These are phyloP conservation scores for Mycosphaerella arachidis DNA, from an alignment of 2,329 filamentous ascomycete genomes.

Conservation along the genomic window DNA sequence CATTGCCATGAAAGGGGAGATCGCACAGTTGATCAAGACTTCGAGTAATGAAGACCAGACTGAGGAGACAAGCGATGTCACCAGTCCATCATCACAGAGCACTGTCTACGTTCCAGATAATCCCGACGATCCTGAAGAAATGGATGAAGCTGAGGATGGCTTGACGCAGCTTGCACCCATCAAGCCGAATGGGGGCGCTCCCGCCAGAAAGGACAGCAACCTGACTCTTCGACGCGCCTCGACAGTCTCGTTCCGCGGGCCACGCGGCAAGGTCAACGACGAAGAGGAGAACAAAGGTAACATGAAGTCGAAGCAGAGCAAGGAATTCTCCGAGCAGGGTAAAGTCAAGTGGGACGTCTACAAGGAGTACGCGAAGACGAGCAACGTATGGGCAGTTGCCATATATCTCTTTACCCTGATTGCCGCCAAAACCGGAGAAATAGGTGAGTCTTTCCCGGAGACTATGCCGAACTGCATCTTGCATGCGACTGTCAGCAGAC, in stretches of 20 bases:
- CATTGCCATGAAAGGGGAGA: conserved; percentile 87
- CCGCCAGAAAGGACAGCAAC: conserved; percentile 59
- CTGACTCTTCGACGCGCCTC: conserved; percentile 84
- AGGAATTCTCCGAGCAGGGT: conserved; percentile 87
- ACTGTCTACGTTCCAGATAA: conserved; percentile 48
- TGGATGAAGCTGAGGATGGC: conserved; percentile 62
- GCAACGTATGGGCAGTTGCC: conserved; percentile 76
- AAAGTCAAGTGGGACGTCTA: conserved; percentile 99
- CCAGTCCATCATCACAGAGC: conserved; percentile 20
- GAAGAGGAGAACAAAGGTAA: conserved; percentile 60
- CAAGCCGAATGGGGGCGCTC: conserved; percentile 39
- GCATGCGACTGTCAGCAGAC: conserved; percentile 1
- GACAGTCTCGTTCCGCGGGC: conserved; percentile 81
- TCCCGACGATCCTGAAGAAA: conserved; percentile 48
- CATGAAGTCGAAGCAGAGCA: conserved; percentile 74
- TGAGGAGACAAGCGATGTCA: conserved; percentile 18
- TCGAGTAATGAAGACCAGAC: conserved; percentile 49
- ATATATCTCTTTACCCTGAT: conserved; percentile 76
- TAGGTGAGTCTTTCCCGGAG: conserved; percentile 53
- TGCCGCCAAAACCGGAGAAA: conserved; percentile 73
- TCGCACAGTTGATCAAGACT: conserved; percentile 77
- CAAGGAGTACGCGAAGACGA: conserved; percentile 87
- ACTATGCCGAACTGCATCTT: conserved; percentile 1
- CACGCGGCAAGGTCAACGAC: conserved; percentile 76
- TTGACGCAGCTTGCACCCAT: conserved; percentile 74